A percentile compares a stretch with the other conserved stretches of the same genome.
phyloP scores from a whole-genome alignment of 345 rosid species.

The Eucalyptus shirleyi region DNA sequence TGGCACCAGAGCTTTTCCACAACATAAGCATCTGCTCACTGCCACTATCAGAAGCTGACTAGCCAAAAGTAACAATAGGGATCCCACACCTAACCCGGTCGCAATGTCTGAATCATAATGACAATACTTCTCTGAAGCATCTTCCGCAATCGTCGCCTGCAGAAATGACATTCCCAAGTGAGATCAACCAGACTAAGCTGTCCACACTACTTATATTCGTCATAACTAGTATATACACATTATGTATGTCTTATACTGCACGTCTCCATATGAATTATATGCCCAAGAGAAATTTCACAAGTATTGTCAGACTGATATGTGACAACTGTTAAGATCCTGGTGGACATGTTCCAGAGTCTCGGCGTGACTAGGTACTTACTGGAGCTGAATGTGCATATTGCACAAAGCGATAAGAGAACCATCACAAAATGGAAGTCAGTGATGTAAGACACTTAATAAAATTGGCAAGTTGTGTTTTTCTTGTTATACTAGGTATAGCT shows the following conservation, averaged over 20 bases:
- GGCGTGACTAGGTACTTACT: neutral
- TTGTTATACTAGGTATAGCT: neutral
- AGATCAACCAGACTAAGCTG: neutral
- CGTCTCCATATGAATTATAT: neutral
- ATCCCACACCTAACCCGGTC: slow-evolving; percentile 65
- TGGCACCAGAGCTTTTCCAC: slow-evolving; percentile 73
- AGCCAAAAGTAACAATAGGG: slow-evolving; percentile 43
- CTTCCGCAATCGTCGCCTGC: slow-evolving; percentile 20
- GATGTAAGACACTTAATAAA: neutral
- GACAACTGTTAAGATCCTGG: neutral
- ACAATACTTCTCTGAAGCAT: slow-evolving; percentile 26
- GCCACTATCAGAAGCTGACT: slow-evolving; percentile 64
- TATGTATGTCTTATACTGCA: neutral
- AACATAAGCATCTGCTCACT: slow-evolving; percentile 66
- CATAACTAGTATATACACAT: neutral
- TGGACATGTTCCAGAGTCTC: neutral
- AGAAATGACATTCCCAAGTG: neutral
- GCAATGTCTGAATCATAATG: slow-evolving; percentile 72
- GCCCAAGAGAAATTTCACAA: neutral
- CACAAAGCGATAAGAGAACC: neutral
- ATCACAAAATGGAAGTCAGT: neutral
- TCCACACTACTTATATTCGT: neutral
- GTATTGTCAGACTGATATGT: neutral
- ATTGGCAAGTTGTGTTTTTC: neutral
- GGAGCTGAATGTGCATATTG: neutral